Percentiles rank a stretch among this genome's conserved stretches.
Conservation (phyloP, 257 asterid species). For the Ophiorrhiza pumila region DNA sequence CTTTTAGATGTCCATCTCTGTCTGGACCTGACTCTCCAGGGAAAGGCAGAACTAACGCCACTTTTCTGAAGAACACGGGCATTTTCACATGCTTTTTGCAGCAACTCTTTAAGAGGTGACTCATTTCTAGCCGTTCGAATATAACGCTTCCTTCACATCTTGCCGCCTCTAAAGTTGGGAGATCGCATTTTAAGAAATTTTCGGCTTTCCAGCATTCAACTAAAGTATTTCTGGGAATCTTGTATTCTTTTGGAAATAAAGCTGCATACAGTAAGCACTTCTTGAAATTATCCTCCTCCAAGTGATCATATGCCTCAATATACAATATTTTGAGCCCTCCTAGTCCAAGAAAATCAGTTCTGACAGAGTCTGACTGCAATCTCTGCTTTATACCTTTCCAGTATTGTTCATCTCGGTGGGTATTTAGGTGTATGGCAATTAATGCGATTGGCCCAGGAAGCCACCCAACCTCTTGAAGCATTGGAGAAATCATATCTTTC, state of each 20-base stretch:
- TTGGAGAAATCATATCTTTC: not conserved
- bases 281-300: not conserved
- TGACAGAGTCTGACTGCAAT: not conserved
- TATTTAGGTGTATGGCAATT: not conserved
- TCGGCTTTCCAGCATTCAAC: conserved; percentile 4
- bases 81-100: not conserved
- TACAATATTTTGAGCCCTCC: not conserved
- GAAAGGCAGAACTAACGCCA: not conserved
- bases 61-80: not conserved
- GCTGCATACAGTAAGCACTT: not conserved
- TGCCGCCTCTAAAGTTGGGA: not conserved
- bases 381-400: not conserved
- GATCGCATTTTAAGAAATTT: not conserved
- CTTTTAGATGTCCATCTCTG: not conserved
- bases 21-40: not conserved
- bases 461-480: not conserved
- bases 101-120: not conserved
- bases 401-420: rapidly evolving
- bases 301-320: not conserved
- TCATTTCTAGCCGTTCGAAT: not conserved
- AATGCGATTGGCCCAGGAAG: not conserved
- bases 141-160: not conserved
- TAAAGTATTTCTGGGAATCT: not conserved
- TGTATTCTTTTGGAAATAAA: not conserved
- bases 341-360: not conserved